Base-by-base conservation (phyloP, 805 yeast genomes). In the Wickerhamiella kurtzmanii region DNA sequence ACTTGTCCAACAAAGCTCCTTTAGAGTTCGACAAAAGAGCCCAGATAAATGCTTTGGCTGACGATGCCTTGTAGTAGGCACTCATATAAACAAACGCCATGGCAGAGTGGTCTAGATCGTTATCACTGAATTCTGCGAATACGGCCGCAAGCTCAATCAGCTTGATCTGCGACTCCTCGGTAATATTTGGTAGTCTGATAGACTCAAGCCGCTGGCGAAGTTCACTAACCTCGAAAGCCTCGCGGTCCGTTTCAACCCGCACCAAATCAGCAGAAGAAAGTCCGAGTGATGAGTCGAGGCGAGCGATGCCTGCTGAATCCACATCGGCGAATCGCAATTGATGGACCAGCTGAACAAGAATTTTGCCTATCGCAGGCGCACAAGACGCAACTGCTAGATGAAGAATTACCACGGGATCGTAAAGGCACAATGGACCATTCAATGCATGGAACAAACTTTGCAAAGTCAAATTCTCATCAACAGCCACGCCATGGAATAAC, bases 11-110 rank as follows among this genome's bases (percentile, higher is more conserved):
- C 17, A 89, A 59, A 25, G 84, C 58, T 45, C 81, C 87, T 53
- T 82, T 83, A 50, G 83, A 79, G 41, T 77, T 82, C 47, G 92
- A 80, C 62, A 86, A 94, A 20, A 83, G 64, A 0, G 95, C 97
- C 88, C 95, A 89, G 44, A 74, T 73, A 45, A 82, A 73, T 3
- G 51, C 44, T 16, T 32, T 25, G 1, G 45, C 36, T 3, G 18
- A n/a, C 15, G 6, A 6, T n/a, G 2, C 17, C 28, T 15, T 20
- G 22, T 42, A 38, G 1, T 44, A 22, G 4, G 41, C 15, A 15
- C 21, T 18, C 22, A 16, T 8, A 13, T 5, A 8, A 3, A 43
- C 15, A n/a, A 37, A 37, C 19, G 19, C 37, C 17, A 28, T 16
- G 8, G 37, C 46, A 17, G 41, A 8, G 11, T 22, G 15, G 35